Evolutionary conservation across 2,329 filamentous ascomycete species (phyloP).

Genomic region (Aspergillus uvarum): DNA sequence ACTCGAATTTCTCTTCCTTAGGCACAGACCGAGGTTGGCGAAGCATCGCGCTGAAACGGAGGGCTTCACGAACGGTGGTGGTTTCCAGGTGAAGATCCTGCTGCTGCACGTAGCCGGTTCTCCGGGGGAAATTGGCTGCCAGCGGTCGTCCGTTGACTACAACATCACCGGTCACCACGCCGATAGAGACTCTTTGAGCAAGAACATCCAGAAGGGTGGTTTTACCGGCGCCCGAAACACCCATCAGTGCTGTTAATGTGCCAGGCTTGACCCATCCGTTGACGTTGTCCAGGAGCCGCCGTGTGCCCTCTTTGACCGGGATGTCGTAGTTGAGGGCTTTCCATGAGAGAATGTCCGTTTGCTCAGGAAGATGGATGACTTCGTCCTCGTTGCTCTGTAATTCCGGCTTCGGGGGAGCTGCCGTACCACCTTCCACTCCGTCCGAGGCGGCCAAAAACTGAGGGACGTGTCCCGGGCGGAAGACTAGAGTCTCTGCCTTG

Average conservation of each 20-base stretch:
- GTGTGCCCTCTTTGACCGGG: slow-evolving; percentile 49
- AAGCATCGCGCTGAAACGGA: slow-evolving; percentile 80
- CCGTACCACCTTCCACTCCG: background rate
- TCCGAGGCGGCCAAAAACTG: slow-evolving; percentile 44
- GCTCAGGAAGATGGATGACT: slow-evolving; percentile 50
- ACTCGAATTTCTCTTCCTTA: slow-evolving; percentile 72
- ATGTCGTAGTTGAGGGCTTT: slow-evolving; percentile 74
- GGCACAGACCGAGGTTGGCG: slow-evolving; percentile 74
- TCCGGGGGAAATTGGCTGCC: slow-evolving; percentile 49
- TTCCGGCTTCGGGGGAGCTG: background rate
- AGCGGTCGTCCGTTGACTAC: slow-evolving; percentile 70
- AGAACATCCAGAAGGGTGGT: slow-evolving; percentile 85
- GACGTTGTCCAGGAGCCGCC: slow-evolving; percentile 35
- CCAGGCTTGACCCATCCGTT: slow-evolving; percentile 94
- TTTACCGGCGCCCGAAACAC: slow-evolving; percentile 86
- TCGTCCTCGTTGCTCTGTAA: slow-evolving; percentile 48
- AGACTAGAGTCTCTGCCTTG: slow-evolving; percentile 74
- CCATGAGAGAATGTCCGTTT: slow-evolving; percentile 79
- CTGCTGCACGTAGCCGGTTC: slow-evolving; percentile 66
- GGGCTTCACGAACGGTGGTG: slow-evolving; percentile 80
- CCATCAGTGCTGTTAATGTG: slow-evolving; percentile 85
- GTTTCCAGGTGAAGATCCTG: slow-evolving; percentile 85
- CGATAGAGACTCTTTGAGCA: slow-evolving; percentile 80
- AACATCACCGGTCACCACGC: slow-evolving; percentile 83
- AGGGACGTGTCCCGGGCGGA: slow-evolving; percentile 56